A percentile compares a stretch with the other conserved stretches of the same genome.
These are phyloP conservation scores for Trichoderma sp. DNA, from an alignment of 2,329 filamentous ascomycete genomes.

Conservation along the genomic window DNA sequence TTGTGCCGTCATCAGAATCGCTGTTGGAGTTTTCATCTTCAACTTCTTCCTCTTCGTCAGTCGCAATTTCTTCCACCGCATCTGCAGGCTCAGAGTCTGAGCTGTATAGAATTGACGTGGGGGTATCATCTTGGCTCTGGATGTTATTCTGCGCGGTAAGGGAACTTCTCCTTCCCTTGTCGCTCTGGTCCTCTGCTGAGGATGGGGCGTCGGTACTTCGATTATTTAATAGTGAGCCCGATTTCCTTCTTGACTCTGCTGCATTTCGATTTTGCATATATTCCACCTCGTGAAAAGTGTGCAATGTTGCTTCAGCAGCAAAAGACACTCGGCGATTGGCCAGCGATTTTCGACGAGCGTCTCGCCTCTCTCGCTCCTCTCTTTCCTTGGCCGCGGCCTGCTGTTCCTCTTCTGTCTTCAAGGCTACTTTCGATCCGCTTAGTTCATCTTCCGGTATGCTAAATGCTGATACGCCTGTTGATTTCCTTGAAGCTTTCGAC, in stretches of 20 bases:
- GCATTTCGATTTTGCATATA: constrained; percentile 70
- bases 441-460: constrained; percentile 35
- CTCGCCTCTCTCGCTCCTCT: constrained; percentile 75
- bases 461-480: background rate
- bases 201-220: constrained; percentile 57
- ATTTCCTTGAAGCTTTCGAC: constrained; percentile 33
- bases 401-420: constrained; percentile 72
- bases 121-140: constrained; percentile 67
- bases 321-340: constrained; percentile 95
- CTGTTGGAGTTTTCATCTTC: constrained; percentile 51
- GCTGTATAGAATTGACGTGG: constrained; percentile 80
- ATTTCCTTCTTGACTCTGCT: constrained; percentile 73
- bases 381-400: constrained; percentile 70
- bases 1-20: constrained; percentile 74
- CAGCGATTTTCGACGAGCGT: constrained; percentile 88
- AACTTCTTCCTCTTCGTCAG: constrained; percentile 52
- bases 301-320: constrained; percentile 92
- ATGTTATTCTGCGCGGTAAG: constrained; percentile 53
- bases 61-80: constrained; percentile 58
- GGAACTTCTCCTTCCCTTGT: constrained; percentile 66
- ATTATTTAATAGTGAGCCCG: constrained; percentile 64
- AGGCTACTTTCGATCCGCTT: constrained; percentile 60
- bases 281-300: constrained; percentile 95
- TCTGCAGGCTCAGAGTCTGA: constrained; percentile 64
- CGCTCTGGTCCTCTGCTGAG: constrained; percentile 68